Percentiles rank a stretch among this genome's conserved stretches.
phyloP scores from a whole-genome alignment of 768 basidiomycete genomes.

The Exidia glandulosa region DNA sequence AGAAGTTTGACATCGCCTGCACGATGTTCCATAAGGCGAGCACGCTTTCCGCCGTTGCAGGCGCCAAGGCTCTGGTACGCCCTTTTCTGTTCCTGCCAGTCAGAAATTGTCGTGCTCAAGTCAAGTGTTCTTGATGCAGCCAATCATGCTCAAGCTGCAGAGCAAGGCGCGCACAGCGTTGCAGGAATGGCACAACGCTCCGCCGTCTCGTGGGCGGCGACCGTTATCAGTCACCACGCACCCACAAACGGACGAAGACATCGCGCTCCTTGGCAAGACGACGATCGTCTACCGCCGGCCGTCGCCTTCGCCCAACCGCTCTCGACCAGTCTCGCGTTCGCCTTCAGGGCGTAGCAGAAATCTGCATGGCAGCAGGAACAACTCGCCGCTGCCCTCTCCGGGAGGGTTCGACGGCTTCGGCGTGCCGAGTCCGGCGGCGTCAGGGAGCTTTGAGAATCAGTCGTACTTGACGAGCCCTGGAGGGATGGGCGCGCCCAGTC shows the following conservation, averaged over 20 bases:
- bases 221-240: background rate
- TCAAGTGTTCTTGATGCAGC: background rate
- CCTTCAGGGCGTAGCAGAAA: background rate
- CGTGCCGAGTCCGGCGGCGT: background rate
- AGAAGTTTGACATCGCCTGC: background rate
- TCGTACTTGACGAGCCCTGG: background rate
- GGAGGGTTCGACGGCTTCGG: background rate
- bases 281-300: background rate
- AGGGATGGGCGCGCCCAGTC: background rate
- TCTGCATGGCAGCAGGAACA: background rate
- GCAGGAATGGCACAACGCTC: background rate
- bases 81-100: background rate
- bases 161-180: background rate
- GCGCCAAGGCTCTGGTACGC: background rate
- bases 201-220: background rate
- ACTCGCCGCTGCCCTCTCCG: background rate
- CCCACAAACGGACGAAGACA: background rate
- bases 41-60: background rate
- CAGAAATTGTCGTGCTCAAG: background rate
- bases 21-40: background rate
- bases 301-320: background rate
- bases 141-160: background rate
- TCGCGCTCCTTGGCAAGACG: background rate
- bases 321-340: background rate
- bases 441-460: background rate